Evolutionary conservation across 495 filamentous ascomycete genomes (phyloP).

Genomic region (Xylaria acuta): DNA sequence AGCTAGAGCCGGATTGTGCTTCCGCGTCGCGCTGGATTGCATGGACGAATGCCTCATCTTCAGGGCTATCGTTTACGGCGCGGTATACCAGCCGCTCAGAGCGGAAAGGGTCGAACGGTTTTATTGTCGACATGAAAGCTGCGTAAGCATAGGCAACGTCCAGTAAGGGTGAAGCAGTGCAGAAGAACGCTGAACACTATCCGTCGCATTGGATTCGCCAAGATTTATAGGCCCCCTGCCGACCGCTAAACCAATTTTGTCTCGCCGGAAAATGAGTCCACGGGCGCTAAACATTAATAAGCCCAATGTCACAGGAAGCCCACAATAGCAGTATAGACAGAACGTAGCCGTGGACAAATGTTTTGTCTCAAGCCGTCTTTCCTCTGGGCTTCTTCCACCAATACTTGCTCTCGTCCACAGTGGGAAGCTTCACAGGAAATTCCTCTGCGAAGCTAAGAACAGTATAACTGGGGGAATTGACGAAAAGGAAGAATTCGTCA

Average conservation of each 20-base stretch:
- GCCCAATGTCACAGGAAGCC: neutral
- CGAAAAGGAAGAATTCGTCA: conserved; percentile 38
- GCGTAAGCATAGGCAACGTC: neutral
- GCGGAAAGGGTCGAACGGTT: conserved; percentile 36
- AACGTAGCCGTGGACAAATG: neutral
- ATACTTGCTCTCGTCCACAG: conserved; percentile 11
- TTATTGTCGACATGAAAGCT: conserved; percentile 22
- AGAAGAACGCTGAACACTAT: neutral
- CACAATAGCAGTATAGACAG: neutral
- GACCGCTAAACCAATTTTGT: conserved; percentile 25
- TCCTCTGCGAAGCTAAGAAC: conserved; percentile 37
- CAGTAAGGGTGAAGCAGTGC: neutral
- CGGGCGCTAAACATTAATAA: neutral
- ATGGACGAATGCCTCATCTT: conserved; percentile 42
- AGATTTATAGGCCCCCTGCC: conserved; percentile 6
- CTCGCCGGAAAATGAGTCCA: conserved; percentile 19
- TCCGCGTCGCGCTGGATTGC: conserved; percentile 36
- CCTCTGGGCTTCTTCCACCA: conserved; percentile 25
- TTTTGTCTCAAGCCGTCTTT: conserved; percentile 2
- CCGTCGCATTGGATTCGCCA: neutral
- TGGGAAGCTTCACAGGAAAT: conserved; percentile 20
- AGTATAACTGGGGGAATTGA: conserved; percentile 34
- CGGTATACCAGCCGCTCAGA: conserved; percentile 46
- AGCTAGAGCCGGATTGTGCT: conserved; percentile 35
- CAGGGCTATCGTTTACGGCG: conserved; percentile 40